phyloP scores from a whole-genome alignment of 1,284 basidiomycete genomes.

The Fomitopsis schrenkii region DNA sequence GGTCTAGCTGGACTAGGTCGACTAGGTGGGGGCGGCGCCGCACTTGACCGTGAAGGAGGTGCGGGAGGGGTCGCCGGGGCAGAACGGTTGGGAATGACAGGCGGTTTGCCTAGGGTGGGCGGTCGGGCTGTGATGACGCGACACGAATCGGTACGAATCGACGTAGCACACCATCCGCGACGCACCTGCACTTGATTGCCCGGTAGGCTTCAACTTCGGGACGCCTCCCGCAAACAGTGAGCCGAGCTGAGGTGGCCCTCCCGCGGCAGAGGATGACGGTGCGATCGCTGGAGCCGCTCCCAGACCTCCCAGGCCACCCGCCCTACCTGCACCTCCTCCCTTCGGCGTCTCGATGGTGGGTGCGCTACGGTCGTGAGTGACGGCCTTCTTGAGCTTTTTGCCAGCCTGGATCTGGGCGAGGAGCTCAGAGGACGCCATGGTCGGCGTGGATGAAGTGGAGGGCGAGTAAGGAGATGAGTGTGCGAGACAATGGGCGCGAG shows the following conservation, averaged over 20 bases:
- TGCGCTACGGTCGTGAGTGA: constrained; percentile 79
- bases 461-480: not conserved
- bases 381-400: constrained; percentile 74
- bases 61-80: constrained; percentile 25
- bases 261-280: constrained; percentile 32
- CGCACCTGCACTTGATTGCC: constrained; percentile 53
- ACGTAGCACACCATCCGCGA: not conserved
- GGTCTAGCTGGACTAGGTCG: constrained; percentile 27
- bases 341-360: constrained; percentile 56
- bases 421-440: constrained; percentile 69
- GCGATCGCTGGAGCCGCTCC: constrained; percentile 35
- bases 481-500: not conserved
- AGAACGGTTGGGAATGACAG: constrained; percentile 42
- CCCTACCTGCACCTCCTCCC: constrained; percentile 38
- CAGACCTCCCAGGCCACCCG: constrained; percentile 34
- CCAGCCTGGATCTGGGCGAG: constrained; percentile 78
- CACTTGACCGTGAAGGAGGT: constrained; percentile 27
- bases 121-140: constrained; percentile 46
- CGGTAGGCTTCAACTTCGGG: constrained; percentile 82
- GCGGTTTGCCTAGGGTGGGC: constrained; percentile 29
- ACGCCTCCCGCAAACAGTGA: constrained; percentile 88
- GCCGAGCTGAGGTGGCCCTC: constrained; percentile 75
- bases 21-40: constrained; percentile 31
- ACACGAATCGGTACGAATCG: not conserved
- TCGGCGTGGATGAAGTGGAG: not conserved